These are phyloP conservation scores for Stipa capillata DNA, from an alignment of 176 grass and related monocot species.

Conservation along the genomic window DNA sequence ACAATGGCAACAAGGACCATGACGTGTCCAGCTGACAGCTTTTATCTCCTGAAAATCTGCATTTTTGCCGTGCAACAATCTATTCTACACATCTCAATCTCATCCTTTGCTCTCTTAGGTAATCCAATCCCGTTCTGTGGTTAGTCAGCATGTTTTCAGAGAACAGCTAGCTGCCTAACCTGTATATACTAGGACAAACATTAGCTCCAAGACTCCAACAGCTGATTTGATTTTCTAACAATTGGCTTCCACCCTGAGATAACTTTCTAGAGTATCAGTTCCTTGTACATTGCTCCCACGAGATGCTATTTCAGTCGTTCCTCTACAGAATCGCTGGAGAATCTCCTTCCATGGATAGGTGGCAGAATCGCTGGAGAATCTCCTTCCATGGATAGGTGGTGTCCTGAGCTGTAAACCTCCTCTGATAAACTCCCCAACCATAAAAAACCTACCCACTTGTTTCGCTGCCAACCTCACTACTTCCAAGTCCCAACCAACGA, in stretches of 20 bases:
- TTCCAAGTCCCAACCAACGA: neutral
- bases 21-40: neutral
- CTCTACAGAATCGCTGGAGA: neutral
- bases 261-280: neutral
- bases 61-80: neutral
- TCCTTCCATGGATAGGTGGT: neutral
- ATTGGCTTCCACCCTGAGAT: neutral
- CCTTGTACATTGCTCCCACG: neutral
- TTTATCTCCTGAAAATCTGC: neutral
- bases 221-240: neutral
- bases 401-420: neutral
- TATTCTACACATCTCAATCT: neutral
- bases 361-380: neutral
- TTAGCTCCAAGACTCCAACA: neutral
- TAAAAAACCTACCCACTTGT: neutral
- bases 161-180: neutral
- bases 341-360: no score
- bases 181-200: neutral
- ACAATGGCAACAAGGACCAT: neutral
- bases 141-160: neutral
- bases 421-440: neutral
- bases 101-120: neutral
- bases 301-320: neutral
- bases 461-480: neutral
- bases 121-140: neutral